Conservation (phyloP, 257 asterid genomes). For the Solanum bulbocastanum region DNA sequence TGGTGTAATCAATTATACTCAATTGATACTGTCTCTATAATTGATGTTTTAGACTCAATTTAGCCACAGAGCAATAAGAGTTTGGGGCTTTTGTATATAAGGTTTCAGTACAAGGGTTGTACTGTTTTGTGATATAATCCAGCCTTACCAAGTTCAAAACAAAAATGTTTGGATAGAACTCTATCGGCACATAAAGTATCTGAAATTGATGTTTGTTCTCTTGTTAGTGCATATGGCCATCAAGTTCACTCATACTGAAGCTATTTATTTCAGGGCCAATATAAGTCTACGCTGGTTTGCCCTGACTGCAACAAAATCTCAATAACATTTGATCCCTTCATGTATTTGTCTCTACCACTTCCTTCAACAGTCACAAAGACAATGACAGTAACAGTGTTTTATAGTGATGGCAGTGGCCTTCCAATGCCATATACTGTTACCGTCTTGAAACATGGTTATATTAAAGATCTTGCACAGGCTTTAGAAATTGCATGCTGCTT, state of each 20-base stretch:
- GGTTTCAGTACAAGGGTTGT: too few species aligned
- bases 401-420: constrained; percentile 82
- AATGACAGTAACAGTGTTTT: constrained; percentile 70
- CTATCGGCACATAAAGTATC: not conserved
- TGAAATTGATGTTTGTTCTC: not conserved
- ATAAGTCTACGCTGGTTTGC: constrained; percentile 90
- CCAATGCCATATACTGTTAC: constrained; percentile 90
- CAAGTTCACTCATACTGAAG: not conserved
- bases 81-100: too few species aligned
- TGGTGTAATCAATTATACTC: too few species aligned
- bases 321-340: constrained; percentile 92
- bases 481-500: constrained; percentile 59
- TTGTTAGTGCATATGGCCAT: not conserved
- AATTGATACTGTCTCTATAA: too few species aligned
- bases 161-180: not conserved
- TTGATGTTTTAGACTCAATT: too few species aligned
- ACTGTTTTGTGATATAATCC: too few species aligned
- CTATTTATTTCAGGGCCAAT: constrained; percentile 70
- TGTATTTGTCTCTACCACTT: constrained; percentile 92
- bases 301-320: constrained; percentile 81
- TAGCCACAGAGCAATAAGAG: too few species aligned
- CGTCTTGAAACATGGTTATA: constrained; percentile 65
- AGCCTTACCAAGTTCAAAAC: too few species aligned
- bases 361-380: constrained; percentile 83
- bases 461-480: constrained; percentile 73